Conservation (phyloP, 352 stramenopile genomes). For the Pythium insidiosum region DNA sequence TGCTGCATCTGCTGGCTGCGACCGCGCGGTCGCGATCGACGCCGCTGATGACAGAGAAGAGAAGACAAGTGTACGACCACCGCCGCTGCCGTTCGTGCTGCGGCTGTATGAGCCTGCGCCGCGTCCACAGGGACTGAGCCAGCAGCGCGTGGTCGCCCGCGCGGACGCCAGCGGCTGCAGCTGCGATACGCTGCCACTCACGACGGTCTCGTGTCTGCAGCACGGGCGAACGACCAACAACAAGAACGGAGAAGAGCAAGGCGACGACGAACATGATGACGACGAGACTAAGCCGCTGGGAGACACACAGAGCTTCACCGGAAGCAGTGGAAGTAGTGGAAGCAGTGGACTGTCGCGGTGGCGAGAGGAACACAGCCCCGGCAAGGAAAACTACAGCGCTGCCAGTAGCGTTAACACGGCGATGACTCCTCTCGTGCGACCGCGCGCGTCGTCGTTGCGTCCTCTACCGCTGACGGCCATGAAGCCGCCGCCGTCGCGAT, state of each 20-base stretch:
- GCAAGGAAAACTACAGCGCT: constrained; percentile 16
- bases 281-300: not conserved
- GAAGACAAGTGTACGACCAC: no score
- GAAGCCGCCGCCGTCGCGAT: constrained; percentile 3
- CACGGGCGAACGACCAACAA: no score
- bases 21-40: no score
- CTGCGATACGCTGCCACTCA: no score
- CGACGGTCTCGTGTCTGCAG: no score
- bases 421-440: not conserved
- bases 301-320: not conserved
- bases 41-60: no score
- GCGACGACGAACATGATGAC: not conserved
- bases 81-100: no score
- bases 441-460: not conserved
- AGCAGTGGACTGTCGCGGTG: not conserved
- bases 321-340: not conserved
- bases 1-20: no score
- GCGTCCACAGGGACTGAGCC: no score
- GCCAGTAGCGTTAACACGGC: not conserved
- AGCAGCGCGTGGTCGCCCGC: constrained; percentile 4
- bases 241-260: no score
- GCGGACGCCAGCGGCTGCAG: no score
- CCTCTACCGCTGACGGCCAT: constrained; percentile 10
- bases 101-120: no score
- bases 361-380: constrained; percentile 6